Evolutionary conservation across 768 basidiomycete genomes (phyloP).

Genomic region (Podaxis rugospora): DNA sequence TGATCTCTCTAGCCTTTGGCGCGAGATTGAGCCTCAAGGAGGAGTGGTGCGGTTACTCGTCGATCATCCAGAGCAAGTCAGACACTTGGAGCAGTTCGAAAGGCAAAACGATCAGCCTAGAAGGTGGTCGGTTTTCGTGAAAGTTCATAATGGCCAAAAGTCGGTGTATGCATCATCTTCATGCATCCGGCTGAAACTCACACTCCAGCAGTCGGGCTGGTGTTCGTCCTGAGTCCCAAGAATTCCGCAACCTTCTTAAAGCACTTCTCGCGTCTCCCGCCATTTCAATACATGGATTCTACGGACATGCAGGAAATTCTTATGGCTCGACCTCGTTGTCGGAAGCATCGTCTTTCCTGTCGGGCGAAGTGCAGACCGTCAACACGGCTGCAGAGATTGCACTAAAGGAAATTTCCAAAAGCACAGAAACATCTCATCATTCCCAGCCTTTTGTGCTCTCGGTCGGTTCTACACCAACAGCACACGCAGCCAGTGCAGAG

Average conservation of each 20-base stretch:
- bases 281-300: conserved; percentile 76
- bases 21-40: conserved; percentile 49
- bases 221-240: conserved; percentile 44
- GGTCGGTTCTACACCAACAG: conserved; percentile 86
- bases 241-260: conserved; percentile 52
- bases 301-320: conserved; percentile 73
- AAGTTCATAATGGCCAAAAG: conserved; percentile 77
- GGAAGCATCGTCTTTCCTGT: conserved; percentile 63
- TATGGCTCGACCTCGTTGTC: conserved; percentile 70
- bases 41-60: conserved; percentile 64
- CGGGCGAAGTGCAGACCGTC: conserved; percentile 66
- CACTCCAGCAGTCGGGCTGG: conserved; percentile 63
- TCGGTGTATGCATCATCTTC: conserved; percentile 28
- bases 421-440: conserved; percentile 26
- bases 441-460: conserved; percentile 63
- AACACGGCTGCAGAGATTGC: conserved; percentile 60
- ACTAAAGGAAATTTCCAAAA: conserved; percentile 38
- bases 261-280: conserved; percentile 47
- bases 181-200: conserved; percentile 11
- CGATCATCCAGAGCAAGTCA: conserved; percentile 72
- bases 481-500: conserved; percentile 66
- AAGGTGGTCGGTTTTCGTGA: conserved; percentile 77
- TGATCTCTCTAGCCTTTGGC: conserved; percentile 59
- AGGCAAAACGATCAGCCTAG: conserved; percentile 29
- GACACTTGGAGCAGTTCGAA: conserved; percentile 60